Evolutionary conservation across 495 filamentous ascomycete species (phyloP), one percentile per base, ranked within the genome.

Genomic region (Neurospora discreta): DNA sequence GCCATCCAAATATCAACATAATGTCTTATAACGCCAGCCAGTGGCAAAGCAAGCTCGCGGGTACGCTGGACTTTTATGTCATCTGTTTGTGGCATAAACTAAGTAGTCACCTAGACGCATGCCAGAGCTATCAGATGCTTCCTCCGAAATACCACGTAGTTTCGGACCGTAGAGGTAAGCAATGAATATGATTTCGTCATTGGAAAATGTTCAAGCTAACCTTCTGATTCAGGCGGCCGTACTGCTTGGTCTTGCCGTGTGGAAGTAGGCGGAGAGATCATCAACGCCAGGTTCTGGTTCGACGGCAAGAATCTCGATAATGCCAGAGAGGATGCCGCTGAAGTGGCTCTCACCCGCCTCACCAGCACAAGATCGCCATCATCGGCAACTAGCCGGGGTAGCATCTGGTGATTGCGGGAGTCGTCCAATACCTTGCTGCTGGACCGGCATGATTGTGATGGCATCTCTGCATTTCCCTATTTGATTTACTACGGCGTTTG

Each of bases 291-390:
- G 71, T 96, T 89, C 83, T 97, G 92, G 93, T 97, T 96, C 81
- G 93, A 96, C 80, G 94, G 92, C 43, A 87, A 93, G 74, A 91
- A 90, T 76, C 82, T 93, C 82, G 87, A 94, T 82, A 95, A 95
- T 77, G 94, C 94, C 69, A 92, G 88, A 80, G 94, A 97, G 77
- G 94, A 97, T 80, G 94, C 92, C 41, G 93, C 94, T 76, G 93
- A 93, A 81, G 83, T 91, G 72, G 90, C 91, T 68, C 77, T 94
- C 71, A 85, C 82, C 73, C 84, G 81, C 78, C 78, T 88, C 70
- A 18, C 40, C 68, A 33, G 74, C 71, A 73, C 52, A 58, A 20
- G 39, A 36, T 68, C 69, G 30, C 42, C 58, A 72, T 80, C 79
- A 33, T 70, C 78, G 38, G 74, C 77, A 10, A 73, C 74, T 36